Percentiles rank a stretch among this genome's conserved stretches.
Conservation (phyloP, 2,329 filamentous ascomycete genomes). For the Biscogniauxia mediterranea region DNA sequence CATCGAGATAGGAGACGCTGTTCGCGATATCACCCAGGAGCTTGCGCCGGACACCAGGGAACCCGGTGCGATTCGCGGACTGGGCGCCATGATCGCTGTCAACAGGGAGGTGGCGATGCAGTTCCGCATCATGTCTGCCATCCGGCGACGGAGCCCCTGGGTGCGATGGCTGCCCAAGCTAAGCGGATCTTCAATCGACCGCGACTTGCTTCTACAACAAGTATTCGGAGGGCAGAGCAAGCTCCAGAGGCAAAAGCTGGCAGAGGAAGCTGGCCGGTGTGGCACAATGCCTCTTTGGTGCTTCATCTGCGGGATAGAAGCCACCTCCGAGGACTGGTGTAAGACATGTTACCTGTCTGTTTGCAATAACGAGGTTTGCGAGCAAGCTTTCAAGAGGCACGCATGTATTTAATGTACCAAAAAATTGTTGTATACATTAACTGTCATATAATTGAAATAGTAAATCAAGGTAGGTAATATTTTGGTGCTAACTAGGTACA, state of each 20-base stretch:
- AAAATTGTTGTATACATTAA: background rate
- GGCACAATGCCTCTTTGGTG: constrained; percentile 17
- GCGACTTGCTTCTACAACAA: constrained; percentile 14
- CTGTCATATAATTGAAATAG: background rate
- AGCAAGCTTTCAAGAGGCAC: constrained; percentile 16
- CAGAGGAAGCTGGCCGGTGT: constrained; percentile 10
- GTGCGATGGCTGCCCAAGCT: constrained; percentile 15
- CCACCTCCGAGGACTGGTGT: constrained; percentile 18
- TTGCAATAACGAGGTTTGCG: constrained; percentile 19
- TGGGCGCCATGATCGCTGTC: constrained; percentile 15
- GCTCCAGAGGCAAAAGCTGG: constrained; percentile 9
- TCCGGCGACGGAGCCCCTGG: constrained; percentile 18
- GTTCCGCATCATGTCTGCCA: constrained; percentile 17
- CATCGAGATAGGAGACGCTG: constrained; percentile 15
- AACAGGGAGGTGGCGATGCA: constrained; percentile 14
- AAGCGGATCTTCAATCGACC: constrained; percentile 10
- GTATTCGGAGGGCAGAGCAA: constrained; percentile 18
- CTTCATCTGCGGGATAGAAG: constrained; percentile 19
- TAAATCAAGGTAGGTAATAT: too few relatives aligned
- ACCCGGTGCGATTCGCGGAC: constrained; percentile 12
- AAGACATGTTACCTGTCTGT: constrained; percentile 16
- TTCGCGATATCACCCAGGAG: constrained; percentile 14
- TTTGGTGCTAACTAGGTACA: too few relatives aligned
- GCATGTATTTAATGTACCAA: constrained; percentile 11
- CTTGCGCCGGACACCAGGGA: constrained; percentile 13